Percentiles rank a stretch among this genome's conserved stretches.
Evolutionary conservation across 768 basidiomycete species (phyloP).

Genomic region (Royoungia palumana): DNA sequence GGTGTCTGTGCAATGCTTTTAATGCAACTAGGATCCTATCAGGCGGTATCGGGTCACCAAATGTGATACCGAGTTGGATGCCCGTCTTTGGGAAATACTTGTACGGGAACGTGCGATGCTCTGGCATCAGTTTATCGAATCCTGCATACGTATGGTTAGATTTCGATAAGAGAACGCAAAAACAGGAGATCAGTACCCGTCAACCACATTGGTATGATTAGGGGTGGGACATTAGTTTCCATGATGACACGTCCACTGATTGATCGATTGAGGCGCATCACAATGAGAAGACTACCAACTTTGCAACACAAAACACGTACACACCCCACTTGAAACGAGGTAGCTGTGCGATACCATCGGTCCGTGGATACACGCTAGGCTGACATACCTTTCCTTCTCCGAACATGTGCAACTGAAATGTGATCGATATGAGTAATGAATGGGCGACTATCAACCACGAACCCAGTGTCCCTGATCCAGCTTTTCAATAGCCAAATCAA

Average conservation of each 20-base stretch:
- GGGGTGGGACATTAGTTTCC: constrained; percentile 60
- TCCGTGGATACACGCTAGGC: constrained; percentile 45
- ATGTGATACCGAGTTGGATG: constrained; percentile 65
- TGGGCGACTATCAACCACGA: constrained; percentile 23
- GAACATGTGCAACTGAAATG: constrained; percentile 79
- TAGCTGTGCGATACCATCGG: constrained; percentile 46
- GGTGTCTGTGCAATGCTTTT: constrained; percentile 1
- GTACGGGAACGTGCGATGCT: constrained; percentile 70
- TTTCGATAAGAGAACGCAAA: background rate
- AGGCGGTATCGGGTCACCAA: constrained; percentile 68
- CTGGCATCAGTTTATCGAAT: constrained; percentile 90
- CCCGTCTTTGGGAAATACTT: constrained; percentile 66
- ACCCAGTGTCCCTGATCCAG: constrained; percentile 88
- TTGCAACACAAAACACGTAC: constrained; percentile 47
- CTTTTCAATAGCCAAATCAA: constrained; percentile 78
- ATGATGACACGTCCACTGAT: constrained; percentile 80
- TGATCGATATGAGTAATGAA: constrained; percentile 1
- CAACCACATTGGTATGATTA: constrained; percentile 92
- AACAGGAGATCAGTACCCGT: constrained; percentile 46
- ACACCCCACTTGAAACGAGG: constrained; percentile 94
- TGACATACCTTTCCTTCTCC: constrained; percentile 89
- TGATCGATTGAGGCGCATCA: constrained; percentile 36
- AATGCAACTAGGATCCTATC: constrained; percentile 33
- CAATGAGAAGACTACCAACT: background rate
- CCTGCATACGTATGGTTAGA: constrained; percentile 35